Base-by-base conservation (phyloP, 495 filamentous ascomycete species). In the Mytilinidion resinicola region DNA sequence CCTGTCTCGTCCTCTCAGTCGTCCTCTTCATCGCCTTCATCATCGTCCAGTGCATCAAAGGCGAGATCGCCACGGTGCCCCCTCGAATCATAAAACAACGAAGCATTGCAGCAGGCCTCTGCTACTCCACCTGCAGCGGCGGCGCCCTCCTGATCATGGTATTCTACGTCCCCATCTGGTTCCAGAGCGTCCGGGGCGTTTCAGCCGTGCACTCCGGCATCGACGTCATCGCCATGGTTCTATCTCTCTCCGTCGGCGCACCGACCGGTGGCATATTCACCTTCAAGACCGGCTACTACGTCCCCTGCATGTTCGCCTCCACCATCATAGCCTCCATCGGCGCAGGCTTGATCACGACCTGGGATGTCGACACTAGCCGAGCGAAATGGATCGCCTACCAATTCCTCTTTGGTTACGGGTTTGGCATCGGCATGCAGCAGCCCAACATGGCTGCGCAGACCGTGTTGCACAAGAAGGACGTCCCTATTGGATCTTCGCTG, bases 281-380 rank as follows among this genome's bases (percentile, higher is more conserved):
- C 51, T 83, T 83, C 0, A 63, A 73, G 0, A 70, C 83, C 38
- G 90, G 91, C 3, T 91, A 93, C 72, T 95, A 93, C 74, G 81
- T 82, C 0, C 88, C 88, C 0, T 88, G 85, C 67, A 60, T 66
- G 59, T 60, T 62, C 30, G 1, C 61, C 10, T 66, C 59, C 6
- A 33, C 63, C 10, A 15, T 55, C 30, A 21, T 62, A 19, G 52
- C 57, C 39, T 36, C 62, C 11, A 38, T 66, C 36, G 66, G 62
- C n/a, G 30, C 55, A 12, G 66, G 66, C 3, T 42, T 68, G 15
- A 44, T 68, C 33, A 65, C 66, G 2, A 68, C 66, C 9, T 66
- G 54, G 48, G 60, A 19, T 9, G 20, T 42, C 17, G 30, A 17
- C 20, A 60, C 55, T n/a, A n/a, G 34, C 14, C 17, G 9, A 12